Evolutionary conservation across 495 filamentous ascomycete genomes (phyloP).

Genomic region (Penicillium cinerascens): DNA sequence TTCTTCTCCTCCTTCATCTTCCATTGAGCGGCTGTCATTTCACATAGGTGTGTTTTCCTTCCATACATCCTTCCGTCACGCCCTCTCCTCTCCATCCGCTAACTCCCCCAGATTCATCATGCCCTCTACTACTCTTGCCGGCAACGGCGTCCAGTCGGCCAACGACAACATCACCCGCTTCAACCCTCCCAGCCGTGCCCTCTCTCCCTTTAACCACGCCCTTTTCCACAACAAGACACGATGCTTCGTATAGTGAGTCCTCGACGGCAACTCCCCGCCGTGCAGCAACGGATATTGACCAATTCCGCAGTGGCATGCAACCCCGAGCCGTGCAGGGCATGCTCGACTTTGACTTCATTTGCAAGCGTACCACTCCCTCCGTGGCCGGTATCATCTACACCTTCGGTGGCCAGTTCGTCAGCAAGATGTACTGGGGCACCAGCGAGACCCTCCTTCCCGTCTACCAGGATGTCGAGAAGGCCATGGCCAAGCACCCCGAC

Average conservation of each 20-base stretch:
- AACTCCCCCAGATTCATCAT: conserved; percentile 34
- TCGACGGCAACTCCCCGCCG: not conserved
- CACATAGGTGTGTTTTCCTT: conserved; percentile 18
- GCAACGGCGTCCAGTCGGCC: conserved; percentile 56
- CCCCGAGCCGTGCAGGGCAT: conserved; percentile 98
- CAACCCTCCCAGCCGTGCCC: conserved; percentile 82
- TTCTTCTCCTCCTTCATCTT: conserved; percentile 15
- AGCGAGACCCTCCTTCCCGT: conserved; percentile 98
- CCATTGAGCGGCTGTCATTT: conserved; percentile 16
- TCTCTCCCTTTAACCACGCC: conserved; percentile 82
- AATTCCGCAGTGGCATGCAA: conserved; percentile 72
- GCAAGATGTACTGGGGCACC: conserved; percentile 99
- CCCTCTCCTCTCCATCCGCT: not conserved
- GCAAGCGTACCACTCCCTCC: conserved; percentile 93
- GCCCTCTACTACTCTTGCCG: conserved; percentile 42
- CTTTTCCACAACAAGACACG: conserved; percentile 98
- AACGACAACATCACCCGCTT: conserved; percentile 99
- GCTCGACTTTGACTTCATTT: conserved; percentile 99
- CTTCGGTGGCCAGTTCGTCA: conserved; percentile 99
- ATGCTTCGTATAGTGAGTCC: conserved; percentile 93
- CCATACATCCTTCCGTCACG: conserved; percentile 8
- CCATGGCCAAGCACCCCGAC: conserved; percentile 93
- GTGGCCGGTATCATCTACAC: conserved; percentile 99
- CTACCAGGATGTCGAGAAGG: conserved; percentile 92
- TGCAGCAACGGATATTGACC: not conserved